A percentile compares a stretch with the other conserved stretches of the same genome.
Conservation (phyloP, 257 asterid genomes). For the Scutellaria barbata region DNA sequence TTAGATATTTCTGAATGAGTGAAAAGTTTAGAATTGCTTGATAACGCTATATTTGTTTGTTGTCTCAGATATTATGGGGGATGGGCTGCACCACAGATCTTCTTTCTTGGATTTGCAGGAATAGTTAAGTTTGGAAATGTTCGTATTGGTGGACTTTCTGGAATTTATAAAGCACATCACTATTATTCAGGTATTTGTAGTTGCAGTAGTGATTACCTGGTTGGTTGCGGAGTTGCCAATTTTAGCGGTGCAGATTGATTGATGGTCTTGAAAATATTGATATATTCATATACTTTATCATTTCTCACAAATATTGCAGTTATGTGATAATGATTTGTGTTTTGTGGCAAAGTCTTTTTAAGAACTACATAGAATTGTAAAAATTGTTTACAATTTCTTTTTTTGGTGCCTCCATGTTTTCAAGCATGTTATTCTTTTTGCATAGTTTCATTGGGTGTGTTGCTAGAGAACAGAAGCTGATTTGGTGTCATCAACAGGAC, state of each 20-base stretch:
- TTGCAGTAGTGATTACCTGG: constrained; percentile 13
- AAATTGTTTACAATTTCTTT: neutral
- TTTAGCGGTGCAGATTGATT: constrained; percentile 7
- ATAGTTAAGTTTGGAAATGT: constrained; percentile 85
- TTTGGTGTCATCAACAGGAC: constrained; percentile 67
- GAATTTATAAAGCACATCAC: constrained; percentile 74
- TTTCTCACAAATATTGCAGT: neutral
- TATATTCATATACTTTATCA: neutral
- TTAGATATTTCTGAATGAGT: neutral
- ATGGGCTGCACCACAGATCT: constrained; percentile 94
- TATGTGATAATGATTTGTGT: neutral
- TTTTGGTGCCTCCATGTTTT: neutral
- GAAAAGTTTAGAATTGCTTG: constrained; percentile 20
- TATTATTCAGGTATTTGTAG: constrained; percentile 60
- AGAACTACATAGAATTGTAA: neutral
- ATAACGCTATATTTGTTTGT: constrained; percentile 36
- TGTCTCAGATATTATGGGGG: constrained; percentile 89
- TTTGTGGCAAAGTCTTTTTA: neutral
- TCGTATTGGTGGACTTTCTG: constrained; percentile 97
- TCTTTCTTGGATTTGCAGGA: constrained; percentile 96
- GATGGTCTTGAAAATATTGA: constrained; percentile 2
- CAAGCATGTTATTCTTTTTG: constrained; percentile 1
- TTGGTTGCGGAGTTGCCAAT: neutral
- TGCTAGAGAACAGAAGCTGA: constrained; percentile 15
- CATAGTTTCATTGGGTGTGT: constrained; percentile 27